Base-by-base conservation (phyloP, 352 stramenopile species). In the Phytophthora foliorum region DNA sequence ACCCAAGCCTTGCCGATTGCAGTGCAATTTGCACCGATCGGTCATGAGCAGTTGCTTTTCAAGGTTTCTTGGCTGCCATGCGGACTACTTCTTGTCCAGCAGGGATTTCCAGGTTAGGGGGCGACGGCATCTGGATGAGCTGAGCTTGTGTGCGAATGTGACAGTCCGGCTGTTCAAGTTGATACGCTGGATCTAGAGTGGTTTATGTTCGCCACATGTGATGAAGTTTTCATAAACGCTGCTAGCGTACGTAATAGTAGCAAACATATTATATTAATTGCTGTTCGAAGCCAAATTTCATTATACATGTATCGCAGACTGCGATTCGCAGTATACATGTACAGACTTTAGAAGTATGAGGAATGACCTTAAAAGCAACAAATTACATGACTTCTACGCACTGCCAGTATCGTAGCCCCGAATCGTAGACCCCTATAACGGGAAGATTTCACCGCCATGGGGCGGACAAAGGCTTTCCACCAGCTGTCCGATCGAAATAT, bases 401-500 rank as follows among this genome's bases (percentile, higher is more conserved):
- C n/a, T n/a, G n/a, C n/a, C n/a, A n/a, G n/a, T n/a, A n/a, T n/a
- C n/a, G n/a, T n/a, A n/a, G n/a, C n/a, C n/a, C n/a, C n/a, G n/a
- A n/a, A n/a, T n/a, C 14, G 11, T 39, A 39, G 11, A 39, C 13
- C 13, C 8, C 14, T 19, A 39, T 7, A 25, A 27, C 21, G n/a
- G n/a, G 21, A 51, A 14, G 24, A 39, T 49, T 55, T 68, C 51
- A 62, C 39, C 53, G 50, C 52, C 8, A 16, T 16, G 42, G 52
- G 42, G 61, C 51, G 61, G 52, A 63, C 16, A 52, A 41, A 25
- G 58, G 42, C 45, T 69, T 46, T 61, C 52, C 25, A 69, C 41
- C 53, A 69, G 56, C 45, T 69, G 61, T 38, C 53, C 9, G 1
- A 19, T 53, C 44, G 24, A 69, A 69, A 64, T 69, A 69, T 69